Base-by-base conservation (phyloP, 1,284 basidiomycete genomes). In the Puccinia triticina region DNA sequence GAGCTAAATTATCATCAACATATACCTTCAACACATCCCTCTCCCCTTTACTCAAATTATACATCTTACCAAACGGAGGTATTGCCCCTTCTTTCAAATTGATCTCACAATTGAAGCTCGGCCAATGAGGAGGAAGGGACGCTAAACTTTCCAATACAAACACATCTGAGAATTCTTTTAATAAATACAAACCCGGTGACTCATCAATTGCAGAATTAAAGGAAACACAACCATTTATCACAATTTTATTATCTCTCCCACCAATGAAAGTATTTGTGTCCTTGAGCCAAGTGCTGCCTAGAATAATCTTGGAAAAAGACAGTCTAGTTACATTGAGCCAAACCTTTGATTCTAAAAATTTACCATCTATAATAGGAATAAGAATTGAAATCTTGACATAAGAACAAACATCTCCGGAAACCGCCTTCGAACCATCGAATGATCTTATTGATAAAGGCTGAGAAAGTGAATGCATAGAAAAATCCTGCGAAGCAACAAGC, bases 41-140 rank as follows among this genome's bases (percentile, higher is more conserved):
- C 12, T 74, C 53, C 1, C 40, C 43, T 57, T 74, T 34, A 21
- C 29, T 74, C 14, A 53, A 74, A 29, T 74, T 32, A 32, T 67
- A 67, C 32, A 67, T 40, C 34, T 46, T 46, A 21, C 34, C 64
- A 67, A 67, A 67, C 18, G 64, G 64, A 10, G 34, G 64, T 2
- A 32, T 59, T 14, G 50, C 8, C 8, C 40, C 64, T 21, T 37
- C 21, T n/a, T 67, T n/a, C n/a, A n/a, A n/a, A n/a, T n/a, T n/a
- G n/a, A n/a, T n/a, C n/a, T n/a, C n/a, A n/a, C n/a, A n/a, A 40
- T 67, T 34, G 40, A 40, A 67, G 2, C 64, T 34, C 34, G 37
- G 37, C 14, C 64, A 34, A 67, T 67, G 64, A 26, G 64, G 64
- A n/a, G 64, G 64, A 3, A 67, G 26, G 10, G 21, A 3, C 18